Evolutionary conservation across 176 grass and related monocot genomes (phyloP).

Genomic region (Avena sativa): DNA sequence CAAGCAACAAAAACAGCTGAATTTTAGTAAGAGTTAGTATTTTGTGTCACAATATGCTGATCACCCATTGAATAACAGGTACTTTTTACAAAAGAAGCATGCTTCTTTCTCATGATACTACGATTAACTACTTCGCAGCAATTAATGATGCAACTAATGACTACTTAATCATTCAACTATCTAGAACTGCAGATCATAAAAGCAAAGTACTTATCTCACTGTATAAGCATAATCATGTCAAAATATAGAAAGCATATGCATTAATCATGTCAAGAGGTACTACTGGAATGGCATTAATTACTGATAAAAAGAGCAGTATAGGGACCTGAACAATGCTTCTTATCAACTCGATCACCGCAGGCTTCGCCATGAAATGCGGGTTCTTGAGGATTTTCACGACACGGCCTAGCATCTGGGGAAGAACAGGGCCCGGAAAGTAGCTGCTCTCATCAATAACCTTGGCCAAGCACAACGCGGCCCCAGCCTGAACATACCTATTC

Average conservation of each 20-base stretch:
- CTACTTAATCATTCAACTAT: slow-evolving; percentile 9
- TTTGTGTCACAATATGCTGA: slow-evolving; percentile 24
- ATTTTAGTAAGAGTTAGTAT: slow-evolving; percentile 1
- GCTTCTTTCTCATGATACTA: background rate
- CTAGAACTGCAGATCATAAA: background rate
- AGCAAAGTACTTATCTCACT: slow-evolving; percentile 14
- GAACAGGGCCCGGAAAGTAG: slow-evolving; percentile 70
- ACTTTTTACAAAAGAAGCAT: slow-evolving; percentile 13
- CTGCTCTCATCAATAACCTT: slow-evolving; percentile 86
- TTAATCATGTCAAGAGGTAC: background rate
- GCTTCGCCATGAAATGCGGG: slow-evolving; percentile 96
- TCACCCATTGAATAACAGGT: slow-evolving; percentile 5
- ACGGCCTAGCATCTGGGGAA: slow-evolving; percentile 81
- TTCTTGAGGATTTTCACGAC: slow-evolving; percentile 95
- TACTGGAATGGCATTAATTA: background rate
- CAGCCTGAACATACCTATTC: slow-evolving; percentile 82
- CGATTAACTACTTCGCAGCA: background rate
- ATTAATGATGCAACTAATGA: slow-evolving; percentile 7
- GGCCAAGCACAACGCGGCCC: slow-evolving; percentile 80
- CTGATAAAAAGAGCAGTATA: slow-evolving; percentile 14
- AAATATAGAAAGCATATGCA: background rate
- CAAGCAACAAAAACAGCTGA: background rate
- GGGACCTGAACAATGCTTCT: slow-evolving; percentile 96
- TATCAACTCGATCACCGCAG: slow-evolving; percentile 86
- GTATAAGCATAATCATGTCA: background rate